Conservation (phyloP, 2,329 filamentous ascomycete genomes). For the Nigrospora sphaerica region DNA sequence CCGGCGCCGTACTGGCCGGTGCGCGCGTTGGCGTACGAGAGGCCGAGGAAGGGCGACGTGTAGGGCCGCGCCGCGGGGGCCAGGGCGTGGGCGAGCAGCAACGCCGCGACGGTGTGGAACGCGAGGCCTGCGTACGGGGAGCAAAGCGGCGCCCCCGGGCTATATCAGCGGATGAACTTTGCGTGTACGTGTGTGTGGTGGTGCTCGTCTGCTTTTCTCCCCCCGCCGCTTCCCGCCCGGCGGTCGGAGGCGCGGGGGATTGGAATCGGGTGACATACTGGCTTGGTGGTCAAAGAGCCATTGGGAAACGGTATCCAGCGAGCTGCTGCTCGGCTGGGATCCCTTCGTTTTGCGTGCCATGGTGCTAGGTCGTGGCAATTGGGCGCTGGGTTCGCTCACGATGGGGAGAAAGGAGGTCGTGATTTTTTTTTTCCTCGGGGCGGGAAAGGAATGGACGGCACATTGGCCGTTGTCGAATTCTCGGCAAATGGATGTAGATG, state of each 20-base stretch:
- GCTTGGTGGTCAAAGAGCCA: background rate
- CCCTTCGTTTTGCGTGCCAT: background rate
- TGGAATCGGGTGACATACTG: background rate
- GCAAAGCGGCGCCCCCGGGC: background rate
- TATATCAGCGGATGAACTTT: background rate
- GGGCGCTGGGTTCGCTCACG: background rate
- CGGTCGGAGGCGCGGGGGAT: background rate
- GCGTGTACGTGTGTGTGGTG: background rate
- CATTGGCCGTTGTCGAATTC: background rate
- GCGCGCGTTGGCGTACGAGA: slow-evolving; percentile 70
- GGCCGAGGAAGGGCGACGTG: slow-evolving; percentile 75
- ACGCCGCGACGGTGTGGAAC: slow-evolving; percentile 70
- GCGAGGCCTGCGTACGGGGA: slow-evolving; percentile 58
- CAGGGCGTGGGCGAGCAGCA: slow-evolving; percentile 69
- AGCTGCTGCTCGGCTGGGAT: background rate
- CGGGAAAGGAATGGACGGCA: background rate
- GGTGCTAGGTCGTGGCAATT: background rate
- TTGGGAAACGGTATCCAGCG: background rate
- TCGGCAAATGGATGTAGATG: too few species aligned
- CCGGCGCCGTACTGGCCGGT: slow-evolving; percentile 68
- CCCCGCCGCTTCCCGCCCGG: too few species aligned
- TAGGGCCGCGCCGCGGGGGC: slow-evolving; percentile 69
- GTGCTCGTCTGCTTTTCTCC: background rate
- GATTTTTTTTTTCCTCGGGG: background rate
- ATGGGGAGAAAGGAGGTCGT: background rate